A percentile compares a stretch with the other conserved stretches of the same genome.
These are phyloP conservation scores for Cystobasidium tubakii DNA, from an alignment of 768 basidiomycete species.

Conservation along the genomic window DNA sequence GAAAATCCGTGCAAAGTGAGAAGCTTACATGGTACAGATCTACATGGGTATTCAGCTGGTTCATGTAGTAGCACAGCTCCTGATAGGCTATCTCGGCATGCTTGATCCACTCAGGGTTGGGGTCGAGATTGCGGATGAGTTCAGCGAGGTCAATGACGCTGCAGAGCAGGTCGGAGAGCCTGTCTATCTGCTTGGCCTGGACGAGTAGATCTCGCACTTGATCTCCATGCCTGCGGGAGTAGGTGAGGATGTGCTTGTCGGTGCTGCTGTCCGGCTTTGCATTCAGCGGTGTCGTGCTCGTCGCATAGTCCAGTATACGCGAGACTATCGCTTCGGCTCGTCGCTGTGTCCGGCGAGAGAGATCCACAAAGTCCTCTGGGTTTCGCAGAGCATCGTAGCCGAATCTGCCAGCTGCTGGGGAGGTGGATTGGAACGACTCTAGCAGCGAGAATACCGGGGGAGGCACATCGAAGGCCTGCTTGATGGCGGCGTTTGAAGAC, in stretches of 20 bases:
- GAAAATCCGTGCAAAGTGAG: background rate
- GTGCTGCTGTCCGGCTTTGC: slow-evolving; percentile 9
- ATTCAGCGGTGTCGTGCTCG: slow-evolving; percentile 36
- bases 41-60: slow-evolving; percentile 86
- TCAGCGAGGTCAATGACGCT: slow-evolving; percentile 95
- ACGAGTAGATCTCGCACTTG: slow-evolving; percentile 57
- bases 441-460: slow-evolving; percentile 5
- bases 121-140: slow-evolving; percentile 85
- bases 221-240: slow-evolving; percentile 13
- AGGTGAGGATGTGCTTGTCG: background rate
- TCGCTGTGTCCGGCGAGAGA: slow-evolving; percentile 71
- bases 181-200: slow-evolving; percentile 58
- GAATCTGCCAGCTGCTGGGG: slow-evolving; percentile 68
- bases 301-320: slow-evolving; percentile 58
- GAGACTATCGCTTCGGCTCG: slow-evolving; percentile 77
- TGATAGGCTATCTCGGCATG: slow-evolving; percentile 84
- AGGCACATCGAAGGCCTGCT: slow-evolving; percentile 23
- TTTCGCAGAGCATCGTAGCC: slow-evolving; percentile 66
- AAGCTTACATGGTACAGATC: slow-evolving; percentile 54
- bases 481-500: slow-evolving; percentile 12
- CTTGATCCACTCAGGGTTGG: slow-evolving; percentile 72
- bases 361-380: slow-evolving; percentile 63
- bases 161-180: slow-evolving; percentile 91
- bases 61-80: slow-evolving; percentile 92
- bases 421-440: background rate